phyloP scores from a whole-genome alignment of 2,329 filamentous ascomycete genomes.

The Trichoderma sp. region DNA sequence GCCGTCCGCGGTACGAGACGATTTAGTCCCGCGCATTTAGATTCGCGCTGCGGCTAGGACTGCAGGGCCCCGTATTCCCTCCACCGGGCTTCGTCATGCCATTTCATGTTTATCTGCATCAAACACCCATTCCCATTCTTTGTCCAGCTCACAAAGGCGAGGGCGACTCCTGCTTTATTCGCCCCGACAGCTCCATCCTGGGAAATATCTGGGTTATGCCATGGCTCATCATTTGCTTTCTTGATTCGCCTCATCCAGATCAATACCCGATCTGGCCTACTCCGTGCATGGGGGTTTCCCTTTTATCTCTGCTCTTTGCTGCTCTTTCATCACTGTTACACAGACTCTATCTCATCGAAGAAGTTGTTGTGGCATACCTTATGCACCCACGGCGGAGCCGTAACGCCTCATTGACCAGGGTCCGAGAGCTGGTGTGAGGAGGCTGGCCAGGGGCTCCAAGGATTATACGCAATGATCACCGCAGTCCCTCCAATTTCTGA shows the following conservation, averaged over 20 bases:
- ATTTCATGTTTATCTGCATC: neutral
- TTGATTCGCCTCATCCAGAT: neutral
- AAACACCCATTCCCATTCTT: neutral
- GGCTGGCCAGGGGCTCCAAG: conserved; percentile 13
- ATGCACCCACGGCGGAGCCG: conserved; percentile 6
- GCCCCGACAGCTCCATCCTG: neutral
- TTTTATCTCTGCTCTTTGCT: neutral
- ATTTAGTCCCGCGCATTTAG: conserved; percentile 6
- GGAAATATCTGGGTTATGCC: neutral
- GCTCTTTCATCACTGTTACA: conserved; percentile 16
- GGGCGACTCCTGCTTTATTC: neutral
- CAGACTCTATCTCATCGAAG: neutral
- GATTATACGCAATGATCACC: conserved; percentile 17
- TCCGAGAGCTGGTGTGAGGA: conserved; percentile 6
- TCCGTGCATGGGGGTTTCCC: neutral
- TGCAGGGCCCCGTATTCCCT: conserved; percentile 19
- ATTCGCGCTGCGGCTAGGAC: conserved; percentile 16
- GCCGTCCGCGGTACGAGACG: conserved; percentile 8
- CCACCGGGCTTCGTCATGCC: conserved; percentile 9
- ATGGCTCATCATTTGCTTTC: neutral
- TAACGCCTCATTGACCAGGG: conserved; percentile 14
- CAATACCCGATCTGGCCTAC: neutral
- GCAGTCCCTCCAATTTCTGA: conserved; percentile 16
- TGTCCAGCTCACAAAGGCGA: neutral
- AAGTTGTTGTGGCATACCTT: neutral